phyloP scores from a whole-genome alignment of 1,139 yeast species.

The Zygotorulaspora mrakii region DNA sequence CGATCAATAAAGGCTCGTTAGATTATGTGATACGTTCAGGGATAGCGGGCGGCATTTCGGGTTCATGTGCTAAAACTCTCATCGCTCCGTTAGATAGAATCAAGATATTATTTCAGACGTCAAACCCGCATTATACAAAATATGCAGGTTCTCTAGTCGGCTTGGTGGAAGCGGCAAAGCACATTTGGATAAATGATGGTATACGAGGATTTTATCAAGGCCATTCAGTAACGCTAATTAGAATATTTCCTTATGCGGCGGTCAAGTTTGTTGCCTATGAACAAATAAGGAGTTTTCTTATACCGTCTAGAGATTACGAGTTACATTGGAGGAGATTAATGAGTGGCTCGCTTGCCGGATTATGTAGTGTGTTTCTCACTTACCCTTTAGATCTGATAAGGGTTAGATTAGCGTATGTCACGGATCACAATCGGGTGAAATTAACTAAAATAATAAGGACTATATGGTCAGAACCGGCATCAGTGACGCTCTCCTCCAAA shows the following conservation, averaged over 20 bases:
- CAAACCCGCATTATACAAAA: slow-evolving; percentile 80
- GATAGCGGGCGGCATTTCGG: slow-evolving; percentile 93
- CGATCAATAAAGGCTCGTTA: slow-evolving; percentile 61
- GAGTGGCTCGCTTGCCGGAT: slow-evolving; percentile 89
- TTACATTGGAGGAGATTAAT: slow-evolving; percentile 74
- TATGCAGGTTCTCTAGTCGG: slow-evolving; percentile 82
- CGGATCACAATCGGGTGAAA: slow-evolving; percentile 54
- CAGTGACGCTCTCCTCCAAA: slow-evolving; percentile 30
- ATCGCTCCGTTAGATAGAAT: slow-evolving; percentile 96
- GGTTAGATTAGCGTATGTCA: slow-evolving; percentile 87
- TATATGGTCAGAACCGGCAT: slow-evolving; percentile 63
- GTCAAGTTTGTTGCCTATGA: slow-evolving; percentile 97
- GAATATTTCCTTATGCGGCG: slow-evolving; percentile 97
- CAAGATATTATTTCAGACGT: slow-evolving; percentile 89
- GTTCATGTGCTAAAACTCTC: slow-evolving; percentile 88
- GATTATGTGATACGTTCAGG: slow-evolving; percentile 84
- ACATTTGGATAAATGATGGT: slow-evolving; percentile 72
- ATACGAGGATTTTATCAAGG: slow-evolving; percentile 84
- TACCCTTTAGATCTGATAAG: slow-evolving; percentile 89
- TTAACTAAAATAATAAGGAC: slow-evolving; percentile 50
- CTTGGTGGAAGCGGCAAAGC: slow-evolving; percentile 62
- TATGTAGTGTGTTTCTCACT: slow-evolving; percentile 81
- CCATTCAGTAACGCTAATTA: slow-evolving; percentile 82
- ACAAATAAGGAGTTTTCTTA: slow-evolving; percentile 75
- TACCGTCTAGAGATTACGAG: slow-evolving; percentile 71